Conservation (phyloP, 441 rosid genomes). For the Pelargonium australe region DNA sequence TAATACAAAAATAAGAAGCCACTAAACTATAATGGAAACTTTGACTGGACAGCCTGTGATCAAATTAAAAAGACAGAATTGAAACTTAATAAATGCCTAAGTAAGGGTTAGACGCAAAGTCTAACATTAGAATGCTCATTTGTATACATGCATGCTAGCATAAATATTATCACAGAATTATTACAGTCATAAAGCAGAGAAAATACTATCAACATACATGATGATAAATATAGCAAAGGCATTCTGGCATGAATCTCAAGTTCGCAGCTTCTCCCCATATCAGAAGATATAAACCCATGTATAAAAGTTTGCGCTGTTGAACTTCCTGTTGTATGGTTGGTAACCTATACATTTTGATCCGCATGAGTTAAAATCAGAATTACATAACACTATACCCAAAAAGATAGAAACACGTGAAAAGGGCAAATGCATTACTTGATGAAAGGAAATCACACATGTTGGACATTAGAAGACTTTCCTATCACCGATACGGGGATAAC, state of each 20-base stretch:
- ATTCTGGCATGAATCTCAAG: slow-evolving; percentile 98
- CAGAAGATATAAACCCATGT: slow-evolving; percentile 93
- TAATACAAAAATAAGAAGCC: slow-evolving; percentile 2
- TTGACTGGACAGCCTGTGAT: neutral
- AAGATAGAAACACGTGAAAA: neutral
- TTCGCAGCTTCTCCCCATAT: slow-evolving; percentile 99
- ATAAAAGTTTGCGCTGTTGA: slow-evolving; percentile 90
- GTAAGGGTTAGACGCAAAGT: neutral
- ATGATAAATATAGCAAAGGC: slow-evolving; percentile 95
- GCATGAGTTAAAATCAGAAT: neutral
- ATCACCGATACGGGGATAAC: neutral
- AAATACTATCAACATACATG: slow-evolving; percentile 50
- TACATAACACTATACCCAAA: neutral
- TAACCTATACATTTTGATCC: slow-evolving; percentile 51
- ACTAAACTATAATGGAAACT: neutral
- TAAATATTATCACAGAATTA: no score
- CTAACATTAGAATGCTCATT: neutral
- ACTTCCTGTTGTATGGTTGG: slow-evolving; percentile 99
- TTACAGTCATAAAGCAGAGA: neutral
- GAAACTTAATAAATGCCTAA: neutral
- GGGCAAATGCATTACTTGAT: neutral
- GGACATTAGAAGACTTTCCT: neutral
- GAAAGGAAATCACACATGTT: neutral
- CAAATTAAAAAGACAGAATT: neutral
- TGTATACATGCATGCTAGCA: neutral